These are phyloP conservation scores for Trichoderma gamsii DNA, from an alignment of 495 filamentous ascomycete genomes.

Conservation along the genomic window DNA sequence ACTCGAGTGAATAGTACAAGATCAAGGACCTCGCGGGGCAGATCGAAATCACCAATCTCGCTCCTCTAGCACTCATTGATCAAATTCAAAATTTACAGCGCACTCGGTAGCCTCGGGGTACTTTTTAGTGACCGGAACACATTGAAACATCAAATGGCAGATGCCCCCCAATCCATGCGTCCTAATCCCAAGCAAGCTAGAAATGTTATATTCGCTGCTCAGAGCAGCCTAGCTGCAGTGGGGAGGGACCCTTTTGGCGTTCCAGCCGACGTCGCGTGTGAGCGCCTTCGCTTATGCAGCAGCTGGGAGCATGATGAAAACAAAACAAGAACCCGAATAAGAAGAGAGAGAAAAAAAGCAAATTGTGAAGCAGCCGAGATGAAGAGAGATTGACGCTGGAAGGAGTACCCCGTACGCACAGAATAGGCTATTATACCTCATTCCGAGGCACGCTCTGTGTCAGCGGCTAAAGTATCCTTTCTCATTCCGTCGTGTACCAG, in stretches of 20 bases:
- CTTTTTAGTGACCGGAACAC: not conserved
- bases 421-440: not conserved
- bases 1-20: no score
- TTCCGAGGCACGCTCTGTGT: not conserved
- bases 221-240: not conserved
- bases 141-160: not conserved
- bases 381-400: no score
- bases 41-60: no score
- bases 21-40: no score
- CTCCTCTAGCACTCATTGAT: no score
- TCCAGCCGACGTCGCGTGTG: constrained; percentile 10
- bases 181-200: not conserved
- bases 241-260: not conserved
- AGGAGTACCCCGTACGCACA: no score
- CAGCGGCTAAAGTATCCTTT: not conserved
- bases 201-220: not conserved
- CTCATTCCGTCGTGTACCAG: not conserved
- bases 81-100: not conserved
- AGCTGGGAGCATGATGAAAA: not conserved
- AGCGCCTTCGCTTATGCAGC: constrained; percentile 8
- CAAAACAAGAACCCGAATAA: not conserved
- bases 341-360: not conserved
- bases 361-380: not conserved
- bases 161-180: not conserved
- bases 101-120: not conserved